phyloP scores from a whole-genome alignment of 164 flowering plant species.

The Stephania japonica region DNA sequence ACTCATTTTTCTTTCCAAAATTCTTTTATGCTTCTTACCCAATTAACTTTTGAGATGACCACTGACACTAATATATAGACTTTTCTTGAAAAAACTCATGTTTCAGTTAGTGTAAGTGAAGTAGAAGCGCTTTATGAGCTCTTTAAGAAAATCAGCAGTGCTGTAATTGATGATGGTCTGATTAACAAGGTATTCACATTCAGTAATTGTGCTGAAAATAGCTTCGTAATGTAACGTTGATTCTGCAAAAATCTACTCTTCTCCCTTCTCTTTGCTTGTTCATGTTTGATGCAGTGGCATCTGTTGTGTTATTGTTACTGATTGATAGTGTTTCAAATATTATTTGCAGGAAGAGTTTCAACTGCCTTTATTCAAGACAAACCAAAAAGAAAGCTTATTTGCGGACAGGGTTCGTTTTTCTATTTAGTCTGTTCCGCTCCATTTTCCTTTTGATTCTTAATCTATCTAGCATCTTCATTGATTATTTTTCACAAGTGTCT shows the following conservation, averaged over 20 bases:
- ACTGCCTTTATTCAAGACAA: conserved; percentile 55
- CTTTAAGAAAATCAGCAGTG: conserved; percentile 61
- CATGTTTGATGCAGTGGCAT: neutral
- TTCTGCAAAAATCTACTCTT: neutral
- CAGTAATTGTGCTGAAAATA: neutral
- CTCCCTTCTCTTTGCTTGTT: neutral
- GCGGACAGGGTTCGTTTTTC: conserved; percentile 45
- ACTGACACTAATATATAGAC: neutral
- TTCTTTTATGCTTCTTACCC: neutral
- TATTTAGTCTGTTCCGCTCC: neutral
- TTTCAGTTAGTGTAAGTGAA: conserved; percentile 67
- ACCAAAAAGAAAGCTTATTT: conserved; percentile 58
- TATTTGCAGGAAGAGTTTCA: conserved; percentile 60
- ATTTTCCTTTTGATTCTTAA: conserved; percentile 1
- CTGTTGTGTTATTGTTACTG: conserved; percentile 2
- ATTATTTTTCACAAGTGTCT: neutral
- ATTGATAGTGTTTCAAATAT: neutral
- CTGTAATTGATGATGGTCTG: conserved; percentile 59
- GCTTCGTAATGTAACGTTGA: neutral
- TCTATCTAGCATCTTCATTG: neutral
- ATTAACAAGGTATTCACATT: conserved; percentile 47
- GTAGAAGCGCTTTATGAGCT: conserved; percentile 60
- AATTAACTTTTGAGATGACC: neutral
- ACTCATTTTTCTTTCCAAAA: neutral
- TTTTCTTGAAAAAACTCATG: neutral